Evolutionary conservation across 306 rosid genomes (phyloP), one percentile per base, ranked within the genome.

Genomic region (Vigna trinervia): DNA sequence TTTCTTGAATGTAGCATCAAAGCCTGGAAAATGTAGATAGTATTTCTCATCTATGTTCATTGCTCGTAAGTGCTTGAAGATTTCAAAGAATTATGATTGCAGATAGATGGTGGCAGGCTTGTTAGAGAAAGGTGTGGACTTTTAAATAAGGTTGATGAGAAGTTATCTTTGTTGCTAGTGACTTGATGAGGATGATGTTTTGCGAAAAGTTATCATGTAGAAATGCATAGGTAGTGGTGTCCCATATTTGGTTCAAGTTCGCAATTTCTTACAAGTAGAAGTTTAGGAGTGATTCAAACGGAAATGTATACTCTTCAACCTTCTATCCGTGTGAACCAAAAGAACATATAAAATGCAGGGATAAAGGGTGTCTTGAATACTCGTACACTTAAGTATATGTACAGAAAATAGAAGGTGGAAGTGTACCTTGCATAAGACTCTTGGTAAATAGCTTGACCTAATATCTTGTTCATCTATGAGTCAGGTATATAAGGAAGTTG

Each of bases 11-110:
- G 46, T 57, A 45, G 64, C 20, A 22, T 67, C 36, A n/a, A 45
- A 77, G 86, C 19, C 26, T 69, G 59, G 63, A 63, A 61, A 78
- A 19, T 47, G 4, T 77, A 68, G 76, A 76, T 69, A 72, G 74
- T 77, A 69, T 52, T 66, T 69, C 74, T 41, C 71, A 69, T 78
- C 60, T 56, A 53, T 3, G 54, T 62, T 79, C 69, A 32, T 60
- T 57, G 59, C 52, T 53, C 4, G 4, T 6, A 11, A 61, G 15
- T 47, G 64, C 51, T 62, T 83, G 39, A 47, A 47, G 62, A 45
- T 82, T 59, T 68, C 52, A 52, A 66, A n/a, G 66, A 30, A 23
- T 77, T 73, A 71, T 70, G 69, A 47, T 73, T 71, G 70, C 46
- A 46, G 58, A 57, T 57, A 48, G 10, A 23, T 67, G 6, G 9